Evolutionary conservation across 129 eudicot species (phyloP).

Genomic region (Ambrosia trifida): DNA sequence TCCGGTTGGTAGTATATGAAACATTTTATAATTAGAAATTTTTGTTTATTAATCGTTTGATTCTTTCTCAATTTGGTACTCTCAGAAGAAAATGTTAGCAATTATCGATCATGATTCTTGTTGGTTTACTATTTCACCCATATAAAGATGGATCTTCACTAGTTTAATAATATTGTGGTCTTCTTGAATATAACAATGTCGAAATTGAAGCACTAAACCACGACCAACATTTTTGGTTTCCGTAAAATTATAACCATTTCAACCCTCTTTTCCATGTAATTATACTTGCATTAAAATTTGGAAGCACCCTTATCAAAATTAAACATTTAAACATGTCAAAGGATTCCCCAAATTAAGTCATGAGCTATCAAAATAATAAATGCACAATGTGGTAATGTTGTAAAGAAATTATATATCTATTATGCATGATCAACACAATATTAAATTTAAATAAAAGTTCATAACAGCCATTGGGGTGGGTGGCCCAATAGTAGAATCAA

Average conservation of each 20-base stretch:
- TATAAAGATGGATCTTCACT: neutral
- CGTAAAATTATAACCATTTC: constrained; percentile 18
- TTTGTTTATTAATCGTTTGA: neutral
- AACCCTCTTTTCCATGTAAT: constrained; percentile 26
- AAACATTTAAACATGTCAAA: neutral
- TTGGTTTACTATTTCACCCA: constrained; percentile 6
- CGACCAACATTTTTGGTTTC: constrained; percentile 41
- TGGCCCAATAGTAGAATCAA: too few species aligned
- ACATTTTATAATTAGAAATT: too few species aligned
- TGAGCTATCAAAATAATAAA: neutral
- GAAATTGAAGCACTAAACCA: constrained; percentile 31
- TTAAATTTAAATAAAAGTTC: too few species aligned
- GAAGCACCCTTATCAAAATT: neutral
- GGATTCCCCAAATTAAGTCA: neutral
- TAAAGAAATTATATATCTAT: neutral
- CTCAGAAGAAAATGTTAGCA: neutral
- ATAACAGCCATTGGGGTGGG: too few species aligned
- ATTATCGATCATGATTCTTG: neutral
- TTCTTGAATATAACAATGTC: constrained; percentile 33
- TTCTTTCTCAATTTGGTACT: neutral
- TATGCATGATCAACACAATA: too few species aligned
- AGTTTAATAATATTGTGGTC: constrained; percentile 18
- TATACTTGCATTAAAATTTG: neutral
- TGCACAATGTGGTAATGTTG: neutral
- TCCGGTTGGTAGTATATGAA: too few species aligned